Base-by-base conservation (phyloP, 345 rosid genomes). In the Zanthoxylum bungeanum region DNA sequence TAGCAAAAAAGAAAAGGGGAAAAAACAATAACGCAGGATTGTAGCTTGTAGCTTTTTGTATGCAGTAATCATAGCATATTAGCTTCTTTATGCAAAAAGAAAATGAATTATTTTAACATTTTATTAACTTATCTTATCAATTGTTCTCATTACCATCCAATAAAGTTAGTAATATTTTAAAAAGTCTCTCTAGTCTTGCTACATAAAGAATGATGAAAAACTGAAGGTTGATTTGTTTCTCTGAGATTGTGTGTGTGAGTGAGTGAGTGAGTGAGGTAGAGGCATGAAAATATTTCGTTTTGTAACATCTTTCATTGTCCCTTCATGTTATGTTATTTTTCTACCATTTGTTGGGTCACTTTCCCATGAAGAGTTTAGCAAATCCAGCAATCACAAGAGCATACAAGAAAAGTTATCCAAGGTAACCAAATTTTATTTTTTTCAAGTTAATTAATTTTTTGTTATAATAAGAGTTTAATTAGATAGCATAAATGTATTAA, bases 11-110 rank as follows among this genome's bases (percentile, higher is more conserved):
- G 9, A 51, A 34, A 50, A 21, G 39, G 24, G 16, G 22, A n/a
- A n/a, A n/a, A n/a, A n/a, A n/a, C n/a, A n/a, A n/a, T n/a, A n/a
- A n/a, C n/a, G n/a, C 11, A 12, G 44, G 21, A 37, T 37, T 42
- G 40, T 39, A 50, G 67, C 64, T 60, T 30, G 11, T 50, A 62
- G 66, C 57, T 25, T 68, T 75, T 75, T 64, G 33, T 64, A 60
- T 73, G 51, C 30, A 4, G 11, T 60, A 77, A 72, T 77, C 72
- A 80, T 77, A 17, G 51, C 70, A 34, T 64, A 63, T 74, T 57
- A 49, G 78, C 81, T 74, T 75, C 76, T 74, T 67, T 74, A 77
- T 53, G 39, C 73, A 74, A 71, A 77, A 77, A 71, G 73, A 17
- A 66, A 55, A 25, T 21, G 58, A 61, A n/a, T n/a, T n/a, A 39